Conservation (phyloP, 1,284 basidiomycete genomes). For the Fomitopsis betulina region DNA sequence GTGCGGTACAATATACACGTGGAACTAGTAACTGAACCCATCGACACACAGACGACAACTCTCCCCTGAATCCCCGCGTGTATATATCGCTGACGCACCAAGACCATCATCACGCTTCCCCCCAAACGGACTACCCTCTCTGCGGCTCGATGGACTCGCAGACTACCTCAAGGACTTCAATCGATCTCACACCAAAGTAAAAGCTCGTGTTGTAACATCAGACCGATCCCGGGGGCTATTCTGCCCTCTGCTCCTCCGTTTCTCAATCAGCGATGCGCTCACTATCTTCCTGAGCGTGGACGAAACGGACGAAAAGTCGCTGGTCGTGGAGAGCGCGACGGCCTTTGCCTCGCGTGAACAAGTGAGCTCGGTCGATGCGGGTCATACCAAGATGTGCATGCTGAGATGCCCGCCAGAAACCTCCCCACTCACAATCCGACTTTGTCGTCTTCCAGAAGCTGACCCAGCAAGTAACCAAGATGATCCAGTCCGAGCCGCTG, state of each 20-base stretch:
- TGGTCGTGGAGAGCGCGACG: constrained; percentile 55
- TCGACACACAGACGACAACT: constrained; percentile 37
- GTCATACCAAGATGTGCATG: background rate
- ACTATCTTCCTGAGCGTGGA: constrained; percentile 52
- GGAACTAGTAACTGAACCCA: background rate
- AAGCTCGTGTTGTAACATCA: constrained; percentile 45
- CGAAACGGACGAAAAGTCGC: constrained; percentile 24
- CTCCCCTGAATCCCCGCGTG: constrained; percentile 58
- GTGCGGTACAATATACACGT: background rate
- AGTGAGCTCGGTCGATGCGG: constrained; percentile 30
- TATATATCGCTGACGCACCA: constrained; percentile 42
- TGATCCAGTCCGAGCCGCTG: constrained; percentile 48
- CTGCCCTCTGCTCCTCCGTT: constrained; percentile 42
- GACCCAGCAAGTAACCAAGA: constrained; percentile 57
- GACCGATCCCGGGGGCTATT: constrained; percentile 15
- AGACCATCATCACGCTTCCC: constrained; percentile 40
- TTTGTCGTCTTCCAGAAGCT: constrained; percentile 58
- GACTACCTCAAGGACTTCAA: constrained; percentile 55
- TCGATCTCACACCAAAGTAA: constrained; percentile 27
- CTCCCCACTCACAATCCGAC: constrained; percentile 63
- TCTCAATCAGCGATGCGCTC: constrained; percentile 56
- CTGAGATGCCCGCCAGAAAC: constrained; percentile 38
- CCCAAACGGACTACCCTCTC: constrained; percentile 26
- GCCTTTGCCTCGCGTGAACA: constrained; percentile 66
- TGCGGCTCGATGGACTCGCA: constrained; percentile 40